Evolutionary conservation across 1,139 yeast genomes (phyloP), one percentile per base, ranked within the genome.

Genomic region (Yamadazyma triangularis): DNA sequence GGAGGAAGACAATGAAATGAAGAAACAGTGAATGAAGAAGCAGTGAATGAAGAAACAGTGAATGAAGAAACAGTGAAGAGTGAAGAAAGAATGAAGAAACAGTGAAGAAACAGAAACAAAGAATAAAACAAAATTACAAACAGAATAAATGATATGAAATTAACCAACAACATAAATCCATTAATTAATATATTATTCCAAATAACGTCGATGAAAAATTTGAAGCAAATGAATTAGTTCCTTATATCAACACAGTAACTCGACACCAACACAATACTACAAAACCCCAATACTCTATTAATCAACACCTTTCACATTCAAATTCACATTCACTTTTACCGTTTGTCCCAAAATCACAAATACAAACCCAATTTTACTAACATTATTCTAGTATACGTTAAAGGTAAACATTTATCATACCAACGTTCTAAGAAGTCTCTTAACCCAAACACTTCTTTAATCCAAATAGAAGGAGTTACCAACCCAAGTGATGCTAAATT

Each of bases 321-420:
- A n/a, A n/a, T n/a, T n/a, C n/a, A n/a, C n/a, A n/a, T n/a, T n/a
- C n/a, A n/a, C n/a, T n/a, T n/a, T n/a, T n/a, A 18, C n/a, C n/a
- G n/a, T n/a, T 22, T 22, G 10, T 7, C 20, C 20, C 20, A 18
- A 18, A 18, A 6, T 9, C 9, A 18, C 20, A 6, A 18, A 7
- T 18, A 21, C 7, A 21, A 5, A 11, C n/a, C n/a, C 7, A 8
- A 21, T 21, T 9, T 18, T 70, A 72, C 78, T 70, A 44, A 40
- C 39, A 10, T 18, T 24, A 9, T 35, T 42, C 31, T 69, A 86
- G 95, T 91, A 78, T 91, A 91, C 95, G 97, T 91, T 76, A 91
- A 89, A 83, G 98, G 97, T 76, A 91, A 89, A 83, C 97, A 91
- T 85, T 71, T 91, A 69, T 89, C 97, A 61, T 91, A 89, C 95